Conservation (phyloP, 2,329 filamentous ascomycete species). For the Sporothrix protearum region DNA sequence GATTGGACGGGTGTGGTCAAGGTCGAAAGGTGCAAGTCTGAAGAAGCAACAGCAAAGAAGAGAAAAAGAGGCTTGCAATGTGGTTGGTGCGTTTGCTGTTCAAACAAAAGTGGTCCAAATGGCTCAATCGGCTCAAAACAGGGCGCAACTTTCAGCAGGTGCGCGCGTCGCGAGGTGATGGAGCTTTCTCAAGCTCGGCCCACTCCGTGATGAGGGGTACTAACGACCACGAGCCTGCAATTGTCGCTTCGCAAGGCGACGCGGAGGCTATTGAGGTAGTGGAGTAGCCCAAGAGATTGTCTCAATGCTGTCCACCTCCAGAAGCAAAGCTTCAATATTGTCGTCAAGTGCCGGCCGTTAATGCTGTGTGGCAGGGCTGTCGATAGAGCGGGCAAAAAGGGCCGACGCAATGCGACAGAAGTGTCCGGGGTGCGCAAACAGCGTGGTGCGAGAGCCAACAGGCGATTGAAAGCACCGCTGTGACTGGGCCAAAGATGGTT, state of each 20-base stretch:
- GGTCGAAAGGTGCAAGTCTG: background rate
- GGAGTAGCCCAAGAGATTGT: background rate
- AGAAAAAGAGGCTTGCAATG: background rate
- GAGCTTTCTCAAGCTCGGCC: slow-evolving; percentile 19
- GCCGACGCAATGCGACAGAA: slow-evolving; percentile 2
- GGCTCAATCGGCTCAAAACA: background rate
- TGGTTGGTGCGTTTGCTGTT: background rate
- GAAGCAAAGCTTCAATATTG: background rate
- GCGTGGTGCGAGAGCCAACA: background rate
- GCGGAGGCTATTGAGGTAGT: background rate
- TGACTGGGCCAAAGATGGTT: background rate
- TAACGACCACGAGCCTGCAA: background rate
- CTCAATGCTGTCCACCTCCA: background rate
- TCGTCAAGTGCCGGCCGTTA: background rate
- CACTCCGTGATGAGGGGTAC: slow-evolving; percentile 23
- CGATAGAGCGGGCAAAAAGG: background rate
- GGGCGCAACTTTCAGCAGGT: background rate
- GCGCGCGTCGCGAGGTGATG: slow-evolving; percentile 15
- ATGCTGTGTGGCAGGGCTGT: background rate
- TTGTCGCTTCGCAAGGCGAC: slow-evolving; percentile 13
- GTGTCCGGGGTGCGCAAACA: background rate
- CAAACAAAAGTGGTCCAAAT: background rate
- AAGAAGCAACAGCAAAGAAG: background rate
- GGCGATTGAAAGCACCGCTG: background rate
- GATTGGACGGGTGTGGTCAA: background rate